Evolutionary conservation across 345 rosid species (phyloP).

Genomic region (Corymbia maculata): DNA sequence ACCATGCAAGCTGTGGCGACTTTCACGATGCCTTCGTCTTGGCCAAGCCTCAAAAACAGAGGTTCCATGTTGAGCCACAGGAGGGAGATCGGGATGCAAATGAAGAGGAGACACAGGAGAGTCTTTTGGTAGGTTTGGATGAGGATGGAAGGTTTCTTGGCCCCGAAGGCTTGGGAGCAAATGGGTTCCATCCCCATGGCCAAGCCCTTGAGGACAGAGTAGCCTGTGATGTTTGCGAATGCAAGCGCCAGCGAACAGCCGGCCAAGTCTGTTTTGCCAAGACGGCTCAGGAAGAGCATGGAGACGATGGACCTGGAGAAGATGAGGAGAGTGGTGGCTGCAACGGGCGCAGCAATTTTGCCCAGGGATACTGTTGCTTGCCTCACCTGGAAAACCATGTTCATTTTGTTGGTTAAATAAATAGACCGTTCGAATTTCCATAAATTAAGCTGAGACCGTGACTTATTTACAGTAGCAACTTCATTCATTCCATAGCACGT

Average conservation of each 20-base stretch:
- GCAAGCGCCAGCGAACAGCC: slow-evolving; percentile 21
- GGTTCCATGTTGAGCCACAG: slow-evolving; percentile 18
- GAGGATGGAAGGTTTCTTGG: slow-evolving; percentile 7
- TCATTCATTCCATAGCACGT: neutral
- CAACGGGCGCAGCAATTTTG: slow-evolving; percentile 1
- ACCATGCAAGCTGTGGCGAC: slow-evolving; percentile 13
- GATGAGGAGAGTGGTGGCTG: slow-evolving; percentile 6
- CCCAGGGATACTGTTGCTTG: slow-evolving; percentile 12
- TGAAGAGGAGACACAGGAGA: slow-evolving; percentile 10
- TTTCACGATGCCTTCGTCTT: slow-evolving; percentile 5
- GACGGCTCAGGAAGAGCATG: slow-evolving; percentile 16
- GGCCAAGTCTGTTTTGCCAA: slow-evolving; percentile 17
- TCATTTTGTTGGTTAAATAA: neutral
- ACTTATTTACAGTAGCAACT: neutral
- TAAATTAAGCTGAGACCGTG: neutral
- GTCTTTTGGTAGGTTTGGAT: slow-evolving; percentile 12
- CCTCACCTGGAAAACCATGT: neutral
- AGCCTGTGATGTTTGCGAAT: slow-evolving; percentile 26
- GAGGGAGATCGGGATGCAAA: slow-evolving; percentile 6
- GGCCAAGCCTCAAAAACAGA: slow-evolving; percentile 10
- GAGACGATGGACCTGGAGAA: slow-evolving; percentile 16
- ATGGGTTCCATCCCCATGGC: slow-evolving; percentile 31
- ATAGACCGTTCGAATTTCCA: neutral
- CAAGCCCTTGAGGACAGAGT: slow-evolving; percentile 23
- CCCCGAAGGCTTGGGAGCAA: slow-evolving; percentile 30